Conservation (phyloP, 805 yeast genomes). For the Kodamaea nitidulidarum region DNA sequence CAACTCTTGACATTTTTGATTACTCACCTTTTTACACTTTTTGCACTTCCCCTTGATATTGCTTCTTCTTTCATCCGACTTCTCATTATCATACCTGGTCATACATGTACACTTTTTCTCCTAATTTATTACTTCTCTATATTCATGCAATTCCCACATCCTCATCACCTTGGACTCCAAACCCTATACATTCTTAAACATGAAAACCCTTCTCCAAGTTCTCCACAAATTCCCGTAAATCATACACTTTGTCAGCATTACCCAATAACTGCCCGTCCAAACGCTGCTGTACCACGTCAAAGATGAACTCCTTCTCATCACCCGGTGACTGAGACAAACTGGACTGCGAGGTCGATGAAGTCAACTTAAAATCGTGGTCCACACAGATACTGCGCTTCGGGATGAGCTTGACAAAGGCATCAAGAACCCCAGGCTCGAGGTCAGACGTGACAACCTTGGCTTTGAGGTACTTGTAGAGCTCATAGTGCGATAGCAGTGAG, state of each 20-base stretch:
- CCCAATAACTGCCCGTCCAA: constrained; percentile 23
- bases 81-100: too few species aligned
- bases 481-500: constrained; percentile 9
- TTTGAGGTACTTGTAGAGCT: constrained; percentile 10
- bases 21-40: too few species aligned
- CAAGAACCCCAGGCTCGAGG: constrained; percentile 8
- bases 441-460: constrained; percentile 9
- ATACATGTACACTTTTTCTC: too few species aligned
- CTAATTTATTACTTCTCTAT: too few species aligned
- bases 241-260: constrained; percentile 22
- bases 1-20: too few species aligned
- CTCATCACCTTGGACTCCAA: too few species aligned
- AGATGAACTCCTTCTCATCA: constrained; percentile 23
- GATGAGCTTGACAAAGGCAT: constrained; percentile 14
- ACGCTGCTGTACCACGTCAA: constrained; percentile 21
- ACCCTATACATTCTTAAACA: too few species aligned
- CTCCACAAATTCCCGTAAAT: constrained; percentile 19
- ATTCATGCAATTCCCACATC: too few species aligned
- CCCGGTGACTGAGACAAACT: constrained; percentile 10
- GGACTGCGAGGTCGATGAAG: constrained; percentile 8
- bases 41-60: too few species aligned
- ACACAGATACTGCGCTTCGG: constrained; percentile 12
- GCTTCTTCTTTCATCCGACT: too few species aligned
- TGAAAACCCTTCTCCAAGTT: constrained; percentile 1
- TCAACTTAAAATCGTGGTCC: constrained; percentile 10